Base-by-base conservation (phyloP, 345 rosid species). In the Ceriops zippeliana region DNA sequence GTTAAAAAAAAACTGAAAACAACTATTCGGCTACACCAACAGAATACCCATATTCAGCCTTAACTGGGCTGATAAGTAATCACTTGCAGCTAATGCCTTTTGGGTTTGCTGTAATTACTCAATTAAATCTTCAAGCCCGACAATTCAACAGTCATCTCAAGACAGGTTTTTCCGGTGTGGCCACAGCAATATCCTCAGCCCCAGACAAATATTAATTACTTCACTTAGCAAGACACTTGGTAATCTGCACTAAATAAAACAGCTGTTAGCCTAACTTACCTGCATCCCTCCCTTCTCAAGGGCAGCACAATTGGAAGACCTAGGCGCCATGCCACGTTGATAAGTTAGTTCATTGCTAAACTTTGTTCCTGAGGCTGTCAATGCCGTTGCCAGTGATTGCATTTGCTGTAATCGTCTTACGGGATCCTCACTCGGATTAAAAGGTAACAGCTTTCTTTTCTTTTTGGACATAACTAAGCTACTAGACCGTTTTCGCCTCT, bases 261-360 rank as follows among this genome's bases (percentile, higher is more conserved):
- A 54, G 27, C 24, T 5, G 28, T 10, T 56, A 24, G 26, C 28
- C 59, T 22, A 56, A 56, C 31, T 59, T 76, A 67, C 80, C 76
- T 76, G 80, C 80, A 76, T 76, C 21, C 80, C 80, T 2, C 35
- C 80, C 76, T 71, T 76, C 60, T 76, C 76, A 17, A 76, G 73
- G 24, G 73, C 63, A 13, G 80, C 34, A 2, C 35, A 21, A 63
- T 76, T 76, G 5, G 75, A 72, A 15, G 73, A 76, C 59, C 73
- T 67, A 2, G 69, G 76, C 20, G 80, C 80, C 76, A 71, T 76
- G 42, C 61, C 70, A 5, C 47, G 69, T 27, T 28, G 56, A 42
- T 71, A 76, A n/a, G 76, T 62, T 3, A 76, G 73, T 42, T 76
- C 73, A 72, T 76, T 72, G 57, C 69, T 66, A 31, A 61, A 76